phyloP scores from a whole-genome alignment of 225 moss, liverwort and hornwort genomes.

The Marchantia paleacea region DNA sequence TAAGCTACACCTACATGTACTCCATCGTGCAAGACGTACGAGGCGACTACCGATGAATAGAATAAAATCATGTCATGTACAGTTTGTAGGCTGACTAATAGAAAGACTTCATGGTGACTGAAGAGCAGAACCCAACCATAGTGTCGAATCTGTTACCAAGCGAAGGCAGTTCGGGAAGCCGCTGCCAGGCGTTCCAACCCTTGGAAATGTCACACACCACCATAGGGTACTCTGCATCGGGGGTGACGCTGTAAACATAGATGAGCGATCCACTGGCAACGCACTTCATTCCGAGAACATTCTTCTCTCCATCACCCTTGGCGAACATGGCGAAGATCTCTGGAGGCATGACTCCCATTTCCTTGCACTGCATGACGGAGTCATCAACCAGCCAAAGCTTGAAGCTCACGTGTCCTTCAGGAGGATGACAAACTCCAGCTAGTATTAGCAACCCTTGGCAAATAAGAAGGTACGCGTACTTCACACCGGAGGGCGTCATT shows the following conservation, averaged over 20 bases:
- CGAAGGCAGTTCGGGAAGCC: constrained; percentile 33
- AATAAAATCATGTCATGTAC: neutral
- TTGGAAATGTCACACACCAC: constrained; percentile 40
- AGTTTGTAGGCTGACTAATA: neutral
- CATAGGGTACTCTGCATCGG: constrained; percentile 43
- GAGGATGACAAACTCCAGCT: constrained; percentile 46
- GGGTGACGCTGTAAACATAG: constrained; percentile 41
- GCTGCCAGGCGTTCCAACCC: constrained; percentile 45
- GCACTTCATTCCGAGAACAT: constrained; percentile 46
- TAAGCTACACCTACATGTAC: neutral
- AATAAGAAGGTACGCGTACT: constrained; percentile 39
- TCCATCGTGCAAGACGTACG: neutral
- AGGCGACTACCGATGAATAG: neutral
- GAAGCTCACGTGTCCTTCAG: constrained; percentile 36
- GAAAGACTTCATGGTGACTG: constrained; percentile 34
- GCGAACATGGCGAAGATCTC: constrained; percentile 39
- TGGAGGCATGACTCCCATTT: constrained; percentile 40
- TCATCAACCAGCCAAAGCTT: constrained; percentile 49
- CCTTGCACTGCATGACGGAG: constrained; percentile 42
- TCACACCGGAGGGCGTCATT: constrained; percentile 46
- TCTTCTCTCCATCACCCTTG: constrained; percentile 37
- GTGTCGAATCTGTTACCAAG: constrained; percentile 42
- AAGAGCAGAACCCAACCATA: constrained; percentile 46
- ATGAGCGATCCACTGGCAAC: constrained; percentile 40
- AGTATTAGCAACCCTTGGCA: constrained; percentile 40